Percentiles rank a stretch among this genome's conserved stretches.
These are phyloP conservation scores for Blastocystis sp. DNA, from an alignment of 352 stramenopile genomes.

Conservation along the genomic window DNA sequence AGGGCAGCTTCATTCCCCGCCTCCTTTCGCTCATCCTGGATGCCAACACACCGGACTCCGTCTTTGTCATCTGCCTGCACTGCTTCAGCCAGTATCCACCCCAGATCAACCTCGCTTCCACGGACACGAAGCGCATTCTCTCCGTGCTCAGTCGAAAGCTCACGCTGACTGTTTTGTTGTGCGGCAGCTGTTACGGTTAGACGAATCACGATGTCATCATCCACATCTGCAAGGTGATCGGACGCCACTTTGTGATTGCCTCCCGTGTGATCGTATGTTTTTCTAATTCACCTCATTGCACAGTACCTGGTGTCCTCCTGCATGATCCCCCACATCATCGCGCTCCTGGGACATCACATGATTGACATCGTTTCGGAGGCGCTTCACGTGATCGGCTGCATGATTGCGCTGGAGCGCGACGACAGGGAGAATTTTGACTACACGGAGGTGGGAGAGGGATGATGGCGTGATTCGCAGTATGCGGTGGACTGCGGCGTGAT, in stretches of 20 bases:
- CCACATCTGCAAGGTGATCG: slow-evolving; percentile 35
- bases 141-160: background rate
- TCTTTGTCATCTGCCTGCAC: background rate
- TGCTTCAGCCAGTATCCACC: slow-evolving; percentile 23
- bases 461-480: slow-evolving; percentile 75
- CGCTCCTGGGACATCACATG: background rate
- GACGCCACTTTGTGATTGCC: background rate
- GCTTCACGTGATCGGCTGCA: slow-evolving; percentile 35
- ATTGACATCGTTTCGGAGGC: background rate
- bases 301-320: slow-evolving; percentile 52
- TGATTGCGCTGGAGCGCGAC: slow-evolving; percentile 37
- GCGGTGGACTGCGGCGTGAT: slow-evolving; percentile 93
- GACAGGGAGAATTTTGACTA: slow-evolving; percentile 75
- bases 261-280: slow-evolving; percentile 10
- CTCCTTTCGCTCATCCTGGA: background rate
- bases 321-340: slow-evolving; percentile 35
- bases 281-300: background rate
- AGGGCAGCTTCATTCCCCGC: background rate
- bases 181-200: background rate
- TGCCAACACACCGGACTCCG: background rate
- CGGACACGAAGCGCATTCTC: slow-evolving; percentile 2
- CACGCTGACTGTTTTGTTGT: background rate
- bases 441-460: slow-evolving; percentile 70
- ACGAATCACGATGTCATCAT: background rate
- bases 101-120: background rate